These are phyloP conservation scores for Leccinellum rugosiceps DNA, from an alignment of 768 basidiomycete species.

Conservation along the genomic window DNA sequence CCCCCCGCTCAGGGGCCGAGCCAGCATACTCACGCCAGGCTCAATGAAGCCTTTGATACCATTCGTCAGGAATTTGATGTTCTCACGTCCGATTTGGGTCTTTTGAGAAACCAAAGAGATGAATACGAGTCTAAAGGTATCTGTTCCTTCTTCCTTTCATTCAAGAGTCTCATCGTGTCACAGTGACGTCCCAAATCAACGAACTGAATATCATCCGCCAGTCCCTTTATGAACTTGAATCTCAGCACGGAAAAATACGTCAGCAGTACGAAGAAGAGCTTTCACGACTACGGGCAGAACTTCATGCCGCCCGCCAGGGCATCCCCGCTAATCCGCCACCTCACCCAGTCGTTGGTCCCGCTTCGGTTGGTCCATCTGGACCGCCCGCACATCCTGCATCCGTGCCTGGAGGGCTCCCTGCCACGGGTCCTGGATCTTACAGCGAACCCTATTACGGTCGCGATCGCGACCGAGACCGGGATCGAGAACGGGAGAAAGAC, in stretches of 20 bases:
- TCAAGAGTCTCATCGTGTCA: conserved; percentile 6
- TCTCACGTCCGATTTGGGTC: conserved; percentile 62
- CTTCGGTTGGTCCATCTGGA: conserved; percentile 33
- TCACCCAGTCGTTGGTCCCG: conserved; percentile 33
- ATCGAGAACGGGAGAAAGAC: conserved; percentile 41
- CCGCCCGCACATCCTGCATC: conserved; percentile 31
- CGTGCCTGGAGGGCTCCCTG: conserved; percentile 29
- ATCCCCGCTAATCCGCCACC: conserved; percentile 34
- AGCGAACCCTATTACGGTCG: conserved; percentile 38
- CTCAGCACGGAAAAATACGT: conserved; percentile 81
- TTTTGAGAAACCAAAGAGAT: conserved; percentile 74
- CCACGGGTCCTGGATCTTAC: conserved; percentile 32
- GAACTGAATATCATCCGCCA: conserved; percentile 90
- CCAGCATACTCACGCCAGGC: conserved; percentile 42
- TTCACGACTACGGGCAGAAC: conserved; percentile 63
- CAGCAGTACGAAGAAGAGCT: conserved; percentile 88
- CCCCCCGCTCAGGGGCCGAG: conserved; percentile 42
- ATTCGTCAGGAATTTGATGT: conserved; percentile 84
- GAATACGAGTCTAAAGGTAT: conserved; percentile 88
- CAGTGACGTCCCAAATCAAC: conserved; percentile 80
- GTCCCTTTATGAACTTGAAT: conserved; percentile 88
- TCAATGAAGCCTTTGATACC: conserved; percentile 77
- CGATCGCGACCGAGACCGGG: conserved; percentile 37
- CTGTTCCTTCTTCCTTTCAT: background rate
- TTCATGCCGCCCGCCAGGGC: conserved; percentile 50